Base-by-base conservation (phyloP, 345 rosid genomes). In the Aurinia saxatilis region DNA sequence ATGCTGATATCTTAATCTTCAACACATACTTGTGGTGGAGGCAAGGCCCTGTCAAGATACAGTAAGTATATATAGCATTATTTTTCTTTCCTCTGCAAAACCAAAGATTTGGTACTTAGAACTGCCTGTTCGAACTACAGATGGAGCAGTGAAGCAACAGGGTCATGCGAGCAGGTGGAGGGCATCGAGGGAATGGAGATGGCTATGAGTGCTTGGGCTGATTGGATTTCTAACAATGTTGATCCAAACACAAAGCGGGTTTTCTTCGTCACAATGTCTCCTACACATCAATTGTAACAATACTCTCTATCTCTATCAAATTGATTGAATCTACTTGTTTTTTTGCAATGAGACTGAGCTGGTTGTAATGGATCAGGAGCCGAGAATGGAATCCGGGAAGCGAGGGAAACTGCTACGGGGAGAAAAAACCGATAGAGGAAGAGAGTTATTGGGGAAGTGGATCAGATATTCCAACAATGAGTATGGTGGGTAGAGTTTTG, bases 1-100 rank as follows among this genome's bases (percentile, higher is more conserved):
- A 79, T 50, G 99, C 96, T 31, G 97, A 93, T 61, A 84, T 90
- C 62, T 74, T 93, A 40, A 79, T 93, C 48, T 93, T 93, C 75
- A 93, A 93, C 69, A 73, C 97, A 0, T 93, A 93, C 75, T 75
- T 93, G 79, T 93, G 99, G 99, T 93, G 99, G 99, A 90, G 99
- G 74, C 96, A 87, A 78, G 95, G 81, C 51, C 87, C 99, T 19
- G 84, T 93, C 41, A 93, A 90, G 84, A 74, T 93, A 39, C 71
- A 65, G 99, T 90, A 63, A 77, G 90, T 78, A 21, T 23, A 25
- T 21, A 23, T 36, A 51, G 16, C 63, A 18, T 36, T 10, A 21
- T 44, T 31, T 29, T 29, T n/a, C n/a, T n/a, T 19, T 23, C 31
- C n/a, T 31, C 30, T 31, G 30, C 42, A 5, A 31, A 30, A 44